Percentiles rank a stretch among this genome's conserved stretches.
These are phyloP conservation scores for Friedmanniomyces simplex DNA, from an alignment of 495 filamentous ascomycete genomes.

Conservation along the genomic window DNA sequence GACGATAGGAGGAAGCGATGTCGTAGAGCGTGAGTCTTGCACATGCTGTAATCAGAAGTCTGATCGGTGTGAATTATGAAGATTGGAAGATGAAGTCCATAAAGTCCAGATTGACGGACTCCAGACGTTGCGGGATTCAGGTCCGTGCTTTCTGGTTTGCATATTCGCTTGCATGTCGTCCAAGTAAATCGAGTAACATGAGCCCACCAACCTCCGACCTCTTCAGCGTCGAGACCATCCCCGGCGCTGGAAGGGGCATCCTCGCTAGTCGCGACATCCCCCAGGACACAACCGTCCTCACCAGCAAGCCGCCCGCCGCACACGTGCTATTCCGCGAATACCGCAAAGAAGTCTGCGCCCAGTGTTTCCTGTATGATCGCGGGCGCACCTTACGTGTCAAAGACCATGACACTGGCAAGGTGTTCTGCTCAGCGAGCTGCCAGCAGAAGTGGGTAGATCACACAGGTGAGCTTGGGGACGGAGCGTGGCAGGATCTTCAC, in stretches of 20 bases:
- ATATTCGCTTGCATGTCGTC: too few relatives aligned
- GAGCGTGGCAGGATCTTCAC: constrained; percentile 20
- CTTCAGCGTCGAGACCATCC: constrained; percentile 23
- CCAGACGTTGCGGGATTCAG: too few relatives aligned
- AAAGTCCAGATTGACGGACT: too few relatives aligned
- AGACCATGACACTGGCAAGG: constrained; percentile 20
- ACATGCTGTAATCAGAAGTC: too few relatives aligned
- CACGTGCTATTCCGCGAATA: constrained; percentile 29
- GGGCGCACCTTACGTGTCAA: constrained; percentile 23
- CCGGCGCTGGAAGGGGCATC: constrained; percentile 27
- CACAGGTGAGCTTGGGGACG: constrained; percentile 18
- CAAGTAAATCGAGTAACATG: constrained; percentile 7
- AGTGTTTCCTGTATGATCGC: constrained; percentile 31
- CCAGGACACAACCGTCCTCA: constrained; percentile 18
- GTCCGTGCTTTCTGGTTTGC: too few relatives aligned
- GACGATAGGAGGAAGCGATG: too few relatives aligned
- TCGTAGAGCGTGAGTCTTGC: too few relatives aligned
- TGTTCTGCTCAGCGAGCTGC: constrained; percentile 27
- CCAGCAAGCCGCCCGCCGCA: constrained; percentile 14
- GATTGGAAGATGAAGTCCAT: too few relatives aligned
- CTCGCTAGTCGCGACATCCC: constrained; percentile 22
- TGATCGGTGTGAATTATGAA: too few relatives aligned
- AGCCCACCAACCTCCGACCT: constrained; percentile 12
- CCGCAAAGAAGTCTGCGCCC: constrained; percentile 31
- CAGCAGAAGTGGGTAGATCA: constrained; percentile 16